phyloP scores from a whole-genome alignment of 805 yeast genomes.

The Martiniozyma abietophila region DNA sequence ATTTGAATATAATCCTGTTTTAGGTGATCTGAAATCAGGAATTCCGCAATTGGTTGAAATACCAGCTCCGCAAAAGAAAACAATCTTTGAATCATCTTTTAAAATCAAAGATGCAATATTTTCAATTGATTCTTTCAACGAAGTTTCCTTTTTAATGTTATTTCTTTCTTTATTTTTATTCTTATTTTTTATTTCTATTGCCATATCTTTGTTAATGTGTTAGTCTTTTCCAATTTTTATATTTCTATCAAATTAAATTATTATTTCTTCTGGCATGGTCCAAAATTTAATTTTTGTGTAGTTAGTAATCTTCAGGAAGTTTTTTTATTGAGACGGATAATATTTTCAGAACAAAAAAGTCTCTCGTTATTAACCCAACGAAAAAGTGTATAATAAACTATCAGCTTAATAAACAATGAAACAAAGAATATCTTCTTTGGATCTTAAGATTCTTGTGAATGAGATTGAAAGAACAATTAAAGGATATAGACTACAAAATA shows the following conservation, averaged over 20 bases:
- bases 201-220: too few relatives aligned
- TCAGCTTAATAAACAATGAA: slow-evolving; percentile 33
- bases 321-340: too few relatives aligned
- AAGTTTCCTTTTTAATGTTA: not conserved
- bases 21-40: slow-evolving; percentile 90
- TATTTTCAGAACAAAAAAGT: too few relatives aligned
- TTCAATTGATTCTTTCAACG: too few relatives aligned
- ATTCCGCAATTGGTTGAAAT: slow-evolving; percentile 90
- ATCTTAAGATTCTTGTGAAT: slow-evolving; percentile 57
- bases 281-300: not conserved
- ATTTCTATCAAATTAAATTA: too few relatives aligned
- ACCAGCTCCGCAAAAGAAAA: slow-evolving; percentile 86
- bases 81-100: slow-evolving; percentile 31
- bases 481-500: slow-evolving; percentile 70
- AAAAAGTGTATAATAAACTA: too few relatives aligned
- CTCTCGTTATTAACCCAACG: too few relatives aligned
- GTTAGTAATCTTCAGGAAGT: too few relatives aligned
- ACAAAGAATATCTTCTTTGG: slow-evolving; percentile 84
- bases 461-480: slow-evolving; percentile 54
- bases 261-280: not conserved
- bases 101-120: slow-evolving; percentile 17
- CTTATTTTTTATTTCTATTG: too few relatives aligned
- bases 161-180: not conserved
- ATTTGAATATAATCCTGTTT: slow-evolving; percentile 81
- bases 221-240: too few relatives aligned